A percentile compares a stretch with the other conserved stretches of the same genome.
Conservation (phyloP, 208 protist genomes). For the Leishmania tarentolae region DNA sequence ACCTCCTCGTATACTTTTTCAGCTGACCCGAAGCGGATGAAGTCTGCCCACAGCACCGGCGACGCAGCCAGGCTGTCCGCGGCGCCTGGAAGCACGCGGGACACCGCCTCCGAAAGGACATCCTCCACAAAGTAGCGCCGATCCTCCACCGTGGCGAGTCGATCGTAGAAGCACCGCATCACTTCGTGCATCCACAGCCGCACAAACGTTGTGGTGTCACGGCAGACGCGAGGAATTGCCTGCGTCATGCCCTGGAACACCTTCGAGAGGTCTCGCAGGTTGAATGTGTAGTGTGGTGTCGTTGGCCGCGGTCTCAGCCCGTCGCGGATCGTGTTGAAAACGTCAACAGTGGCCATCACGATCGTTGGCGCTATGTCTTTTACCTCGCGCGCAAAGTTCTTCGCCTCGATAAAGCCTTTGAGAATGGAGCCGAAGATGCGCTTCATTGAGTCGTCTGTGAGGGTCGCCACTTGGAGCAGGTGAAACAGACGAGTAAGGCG, state of each 20-base stretch:
- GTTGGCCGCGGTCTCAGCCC: constrained; percentile 94
- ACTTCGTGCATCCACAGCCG: constrained; percentile 97
- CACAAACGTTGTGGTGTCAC: constrained; percentile 52
- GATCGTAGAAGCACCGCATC: constrained; percentile 97
- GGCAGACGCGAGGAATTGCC: constrained; percentile 86
- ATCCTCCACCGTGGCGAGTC: constrained; percentile 95
- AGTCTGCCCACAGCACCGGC: constrained; percentile 95
- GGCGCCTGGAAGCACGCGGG: constrained; percentile 66
- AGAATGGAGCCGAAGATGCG: constrained; percentile 95
- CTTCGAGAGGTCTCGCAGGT: constrained; percentile 97
- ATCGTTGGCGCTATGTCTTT: constrained; percentile 61
- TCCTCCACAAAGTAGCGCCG: constrained; percentile 92
- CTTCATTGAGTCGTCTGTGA: constrained; percentile 94
- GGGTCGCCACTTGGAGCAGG: constrained; percentile 92
- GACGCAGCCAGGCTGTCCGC: constrained; percentile 15
- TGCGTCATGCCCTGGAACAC: constrained; percentile 95
- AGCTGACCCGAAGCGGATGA: constrained; percentile 85
- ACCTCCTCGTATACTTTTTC: constrained; percentile 92
- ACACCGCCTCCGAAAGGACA: constrained; percentile 85
- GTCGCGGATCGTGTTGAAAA: constrained; percentile 92
- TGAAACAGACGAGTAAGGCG: constrained; percentile 96
- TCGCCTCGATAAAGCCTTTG: constrained; percentile 88
- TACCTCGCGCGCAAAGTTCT: constrained; percentile 88
- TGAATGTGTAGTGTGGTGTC: constrained; percentile 99
- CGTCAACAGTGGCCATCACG: constrained; percentile 88